Conservation (phyloP, 1,284 basidiomycete genomes). For the Papiliotrema fonsecae region DNA sequence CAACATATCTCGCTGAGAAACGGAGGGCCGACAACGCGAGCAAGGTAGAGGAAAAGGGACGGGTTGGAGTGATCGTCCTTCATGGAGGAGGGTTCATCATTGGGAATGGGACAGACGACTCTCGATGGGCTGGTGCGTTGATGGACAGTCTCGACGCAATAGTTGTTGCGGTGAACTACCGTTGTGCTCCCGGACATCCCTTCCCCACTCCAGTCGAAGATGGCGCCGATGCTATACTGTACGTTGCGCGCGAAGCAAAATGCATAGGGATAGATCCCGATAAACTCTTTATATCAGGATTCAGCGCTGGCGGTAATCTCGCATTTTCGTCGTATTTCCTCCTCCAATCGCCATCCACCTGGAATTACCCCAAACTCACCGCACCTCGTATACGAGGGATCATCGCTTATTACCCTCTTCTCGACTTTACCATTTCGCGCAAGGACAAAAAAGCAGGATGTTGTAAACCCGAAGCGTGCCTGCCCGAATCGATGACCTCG, state of each 20-base stretch:
- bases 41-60: neutral
- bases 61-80: constrained; percentile 19
- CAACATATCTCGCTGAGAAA: too few species aligned
- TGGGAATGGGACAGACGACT: constrained; percentile 25
- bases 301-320: constrained; percentile 30
- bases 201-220: constrained; percentile 49
- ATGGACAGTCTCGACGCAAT: constrained; percentile 19
- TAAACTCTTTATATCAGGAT: constrained; percentile 21
- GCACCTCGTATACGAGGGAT: constrained; percentile 15
- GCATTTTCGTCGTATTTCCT: constrained; percentile 16
- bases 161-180: constrained; percentile 41
- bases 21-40: neutral
- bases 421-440: constrained; percentile 24
- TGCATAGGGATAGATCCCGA: constrained; percentile 17
- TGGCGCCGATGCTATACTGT: constrained; percentile 36
- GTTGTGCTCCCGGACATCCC: constrained; percentile 48
- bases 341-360: neutral
- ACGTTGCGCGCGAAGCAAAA: constrained; percentile 11
- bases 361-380: constrained; percentile 8
- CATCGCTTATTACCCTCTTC: constrained; percentile 25
- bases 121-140: constrained; percentile 13
- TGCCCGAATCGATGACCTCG: constrained; percentile 19
- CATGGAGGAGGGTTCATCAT: constrained; percentile 30
- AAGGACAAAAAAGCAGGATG: constrained; percentile 13
- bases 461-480: constrained; percentile 10